Evolutionary conservation across 176 grass and related monocot species (phyloP).

Genomic region (Cenchrus americanus): DNA sequence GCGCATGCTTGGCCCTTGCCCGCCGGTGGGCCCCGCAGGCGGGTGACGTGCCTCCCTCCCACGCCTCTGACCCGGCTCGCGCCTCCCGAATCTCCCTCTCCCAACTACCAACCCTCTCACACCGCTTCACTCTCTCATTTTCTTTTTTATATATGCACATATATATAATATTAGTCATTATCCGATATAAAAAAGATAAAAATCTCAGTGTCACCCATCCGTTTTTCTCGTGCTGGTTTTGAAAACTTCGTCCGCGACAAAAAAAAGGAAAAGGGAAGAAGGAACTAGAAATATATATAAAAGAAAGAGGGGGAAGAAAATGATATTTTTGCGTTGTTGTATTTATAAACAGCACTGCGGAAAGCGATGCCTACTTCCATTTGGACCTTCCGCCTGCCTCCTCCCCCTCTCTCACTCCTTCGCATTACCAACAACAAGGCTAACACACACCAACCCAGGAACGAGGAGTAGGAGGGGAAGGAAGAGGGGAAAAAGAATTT

Average conservation of each 20-base stretch:
- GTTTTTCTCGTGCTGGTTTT: background rate
- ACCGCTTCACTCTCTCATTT: background rate
- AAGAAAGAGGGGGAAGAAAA: background rate
- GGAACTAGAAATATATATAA: background rate
- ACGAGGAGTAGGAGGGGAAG: background rate
- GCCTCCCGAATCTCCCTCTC: conserved; percentile 36
- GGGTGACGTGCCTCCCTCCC: conserved; percentile 33
- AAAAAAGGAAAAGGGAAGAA: no score
- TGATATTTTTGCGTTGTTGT: background rate
- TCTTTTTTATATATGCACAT: background rate
- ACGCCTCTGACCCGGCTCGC: conserved; percentile 41
- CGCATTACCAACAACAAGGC: background rate
- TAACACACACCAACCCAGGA: conserved; percentile 24
- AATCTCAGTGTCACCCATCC: background rate
- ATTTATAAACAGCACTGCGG: conserved; percentile 33
- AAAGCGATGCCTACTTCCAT: conserved; percentile 34
- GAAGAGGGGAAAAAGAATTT: background rate
- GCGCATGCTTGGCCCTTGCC: conserved; percentile 9
- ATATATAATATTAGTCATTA: background rate
- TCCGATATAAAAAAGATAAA: background rate
- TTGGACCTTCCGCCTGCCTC: background rate
- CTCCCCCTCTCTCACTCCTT: no score
- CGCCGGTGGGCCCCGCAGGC: background rate
- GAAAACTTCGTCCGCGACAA: background rate
- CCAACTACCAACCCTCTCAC: conserved; percentile 30